These are phyloP conservation scores for Leucocoprinus sp. DNA, from an alignment of 768 basidiomycete species.

Conservation along the genomic window DNA sequence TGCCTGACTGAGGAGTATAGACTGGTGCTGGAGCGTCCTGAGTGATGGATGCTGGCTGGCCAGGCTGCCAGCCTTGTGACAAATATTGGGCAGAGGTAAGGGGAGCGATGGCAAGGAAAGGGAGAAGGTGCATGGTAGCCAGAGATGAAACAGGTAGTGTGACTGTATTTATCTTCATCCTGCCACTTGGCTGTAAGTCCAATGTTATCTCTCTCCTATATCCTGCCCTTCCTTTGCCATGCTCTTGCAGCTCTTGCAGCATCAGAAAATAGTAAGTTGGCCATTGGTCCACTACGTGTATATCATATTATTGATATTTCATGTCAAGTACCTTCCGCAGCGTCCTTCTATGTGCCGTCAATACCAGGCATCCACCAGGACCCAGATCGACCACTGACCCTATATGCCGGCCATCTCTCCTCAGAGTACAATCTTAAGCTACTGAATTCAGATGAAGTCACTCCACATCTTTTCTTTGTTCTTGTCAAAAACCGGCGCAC, in stretches of 20 bases:
- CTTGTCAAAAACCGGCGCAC: constrained; percentile 78
- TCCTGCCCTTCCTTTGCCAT: constrained; percentile 6
- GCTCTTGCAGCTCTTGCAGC: constrained; percentile 20
- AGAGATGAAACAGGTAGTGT: constrained; percentile 26
- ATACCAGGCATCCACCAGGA: constrained; percentile 76
- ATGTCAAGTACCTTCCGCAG: constrained; percentile 62
- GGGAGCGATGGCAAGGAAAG: constrained; percentile 27
- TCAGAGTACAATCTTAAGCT: constrained; percentile 57
- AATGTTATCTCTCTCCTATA: constrained; percentile 4
- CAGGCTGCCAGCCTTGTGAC: constrained; percentile 76
- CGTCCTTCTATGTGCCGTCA: constrained; percentile 73
- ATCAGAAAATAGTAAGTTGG: constrained; percentile 35
- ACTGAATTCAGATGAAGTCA: constrained; percentile 50
- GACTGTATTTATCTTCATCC: constrained; percentile 12
- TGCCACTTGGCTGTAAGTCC: constrained; percentile 11
- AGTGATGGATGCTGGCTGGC: constrained; percentile 40
- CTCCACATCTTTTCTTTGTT: constrained; percentile 81
- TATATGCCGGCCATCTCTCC: constrained; percentile 81
- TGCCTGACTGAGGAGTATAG: constrained; percentile 14
- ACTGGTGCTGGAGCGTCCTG: constrained; percentile 18
- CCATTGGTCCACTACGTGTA: not conserved
- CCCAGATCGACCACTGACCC: constrained; percentile 58
- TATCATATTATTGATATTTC: constrained; percentile 7
- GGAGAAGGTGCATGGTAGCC: constrained; percentile 22
- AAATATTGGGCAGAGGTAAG: constrained; percentile 61